Percentiles rank a stretch among this genome's conserved stretches.
These are phyloP conservation scores for Peniophora sp. DNA, from an alignment of 1,284 basidiomycete genomes.

Conservation along the genomic window DNA sequence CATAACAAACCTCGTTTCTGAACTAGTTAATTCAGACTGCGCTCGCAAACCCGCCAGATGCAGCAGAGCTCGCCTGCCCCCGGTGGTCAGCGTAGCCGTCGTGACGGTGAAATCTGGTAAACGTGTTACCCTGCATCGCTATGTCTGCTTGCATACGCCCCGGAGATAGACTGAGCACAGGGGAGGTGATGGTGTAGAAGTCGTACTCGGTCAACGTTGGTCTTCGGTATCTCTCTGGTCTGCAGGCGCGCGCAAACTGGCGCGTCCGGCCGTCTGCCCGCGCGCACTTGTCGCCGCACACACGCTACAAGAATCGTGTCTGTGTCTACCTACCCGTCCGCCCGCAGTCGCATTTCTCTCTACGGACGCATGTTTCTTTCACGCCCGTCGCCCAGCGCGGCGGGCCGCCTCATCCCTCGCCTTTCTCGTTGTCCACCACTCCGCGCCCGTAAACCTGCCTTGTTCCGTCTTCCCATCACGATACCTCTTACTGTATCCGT, in stretches of 20 bases:
- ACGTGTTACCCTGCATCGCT: conserved; percentile 19
- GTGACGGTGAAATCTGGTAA: conserved; percentile 72
- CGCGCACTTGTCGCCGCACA: conserved; percentile 1
- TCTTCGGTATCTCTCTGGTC: conserved; percentile 22
- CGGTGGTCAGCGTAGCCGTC: conserved; percentile 51
- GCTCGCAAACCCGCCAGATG: conserved; percentile 77
- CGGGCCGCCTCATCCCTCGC: conserved; percentile 19
- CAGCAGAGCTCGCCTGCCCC: conserved; percentile 48
- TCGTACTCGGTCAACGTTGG: conserved; percentile 41
- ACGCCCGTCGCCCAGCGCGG: conserved; percentile 26
- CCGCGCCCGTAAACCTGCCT: conserved; percentile 1
- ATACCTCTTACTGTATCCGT: no score
- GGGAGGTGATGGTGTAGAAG: conserved; percentile 50
- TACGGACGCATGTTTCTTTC: conserved; percentile 67
- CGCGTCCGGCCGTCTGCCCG: conserved; percentile 19
- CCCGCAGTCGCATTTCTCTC: conserved; percentile 30
- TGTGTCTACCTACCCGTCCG: conserved; percentile 15
- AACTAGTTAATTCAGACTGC: conserved; percentile 44
- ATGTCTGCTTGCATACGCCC: conserved; percentile 29
- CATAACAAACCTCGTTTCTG: conserved; percentile 15
- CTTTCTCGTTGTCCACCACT: conserved; percentile 9
- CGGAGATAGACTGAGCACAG: conserved; percentile 51
- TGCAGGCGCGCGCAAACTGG: conserved; percentile 18
- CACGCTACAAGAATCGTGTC: conserved; percentile 14
- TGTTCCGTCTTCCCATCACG: conserved; percentile 14